Conservation (phyloP, 352 stramenopile species). For the Globisporangium uncinulatum region DNA sequence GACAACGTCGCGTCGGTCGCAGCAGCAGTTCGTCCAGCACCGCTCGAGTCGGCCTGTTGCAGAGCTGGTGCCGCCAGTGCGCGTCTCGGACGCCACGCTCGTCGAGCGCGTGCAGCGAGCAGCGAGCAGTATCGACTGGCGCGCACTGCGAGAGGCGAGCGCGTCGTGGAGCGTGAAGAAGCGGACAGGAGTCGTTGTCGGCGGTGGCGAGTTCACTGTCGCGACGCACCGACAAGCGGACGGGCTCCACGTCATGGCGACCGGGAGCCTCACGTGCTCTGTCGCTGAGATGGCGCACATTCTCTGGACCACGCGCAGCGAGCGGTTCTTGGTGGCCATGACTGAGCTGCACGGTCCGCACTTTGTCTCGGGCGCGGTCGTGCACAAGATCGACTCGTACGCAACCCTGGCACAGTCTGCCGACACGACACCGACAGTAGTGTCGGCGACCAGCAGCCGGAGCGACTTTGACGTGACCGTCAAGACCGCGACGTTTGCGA, state of each 20-base stretch:
- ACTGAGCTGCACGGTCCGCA: slow-evolving; percentile 21
- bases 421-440: background rate
- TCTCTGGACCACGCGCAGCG: slow-evolving; percentile 15
- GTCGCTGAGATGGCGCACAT: slow-evolving; percentile 28
- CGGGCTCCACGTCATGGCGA: slow-evolving; percentile 13
- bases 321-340: slow-evolving; percentile 25
- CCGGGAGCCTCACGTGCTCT: slow-evolving; percentile 30
- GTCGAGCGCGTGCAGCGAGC: background rate
- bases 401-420: too few relatives aligned
- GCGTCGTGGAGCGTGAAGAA: slow-evolving; percentile 15
- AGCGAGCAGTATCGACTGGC: slow-evolving; percentile 9
- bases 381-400: slow-evolving; percentile 20
- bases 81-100: slow-evolving; percentile 8
- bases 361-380: slow-evolving; percentile 24
- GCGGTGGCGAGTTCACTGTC: slow-evolving; percentile 14
- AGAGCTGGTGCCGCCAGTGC: background rate
- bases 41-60: background rate
- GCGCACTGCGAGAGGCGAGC: slow-evolving; percentile 9
- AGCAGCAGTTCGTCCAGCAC: background rate
- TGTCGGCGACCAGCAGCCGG: background rate
- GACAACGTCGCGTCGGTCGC: background rate
- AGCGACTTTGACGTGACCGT: slow-evolving; percentile 12
- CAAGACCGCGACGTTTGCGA: slow-evolving; percentile 30
- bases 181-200: background rate
- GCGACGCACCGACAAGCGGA: slow-evolving; percentile 10